Evolutionary conservation across 1,284 basidiomycete species (phyloP).

Genomic region (Leccinum laetum): DNA sequence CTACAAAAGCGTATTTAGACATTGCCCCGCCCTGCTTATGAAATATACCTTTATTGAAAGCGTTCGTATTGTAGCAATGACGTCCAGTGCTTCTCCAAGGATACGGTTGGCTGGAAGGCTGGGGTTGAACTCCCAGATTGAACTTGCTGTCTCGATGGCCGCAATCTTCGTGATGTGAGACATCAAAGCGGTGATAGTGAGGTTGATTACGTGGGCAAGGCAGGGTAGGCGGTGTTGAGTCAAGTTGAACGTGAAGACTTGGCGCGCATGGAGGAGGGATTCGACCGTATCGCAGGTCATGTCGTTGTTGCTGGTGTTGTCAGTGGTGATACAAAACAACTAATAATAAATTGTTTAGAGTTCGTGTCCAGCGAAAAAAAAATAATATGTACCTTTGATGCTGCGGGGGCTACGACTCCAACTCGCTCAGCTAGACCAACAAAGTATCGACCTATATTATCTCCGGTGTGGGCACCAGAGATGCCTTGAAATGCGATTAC

Average conservation of each 20-base stretch:
- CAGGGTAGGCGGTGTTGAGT: too few relatives aligned
- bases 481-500: background rate
- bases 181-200: too few relatives aligned
- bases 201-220: too few relatives aligned
- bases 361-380: background rate
- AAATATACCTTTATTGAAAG: background rate
- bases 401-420: background rate
- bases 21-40: too few relatives aligned
- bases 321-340: background rate
- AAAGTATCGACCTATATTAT: background rate
- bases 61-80: background rate
- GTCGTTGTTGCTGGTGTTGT: background rate
- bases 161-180: too few relatives aligned
- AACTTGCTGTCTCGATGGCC: background rate
- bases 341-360: background rate
- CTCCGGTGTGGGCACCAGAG: background rate
- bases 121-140: background rate
- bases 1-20: too few relatives aligned
- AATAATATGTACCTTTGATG: background rate
- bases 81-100: background rate
- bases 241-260: too few relatives aligned
- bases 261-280: background rate
- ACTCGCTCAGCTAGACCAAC: background rate
- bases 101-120: background rate
- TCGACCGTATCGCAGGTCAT: background rate